Conservation (phyloP, 345 rosid species). For the Excoecaria agallocha region DNA sequence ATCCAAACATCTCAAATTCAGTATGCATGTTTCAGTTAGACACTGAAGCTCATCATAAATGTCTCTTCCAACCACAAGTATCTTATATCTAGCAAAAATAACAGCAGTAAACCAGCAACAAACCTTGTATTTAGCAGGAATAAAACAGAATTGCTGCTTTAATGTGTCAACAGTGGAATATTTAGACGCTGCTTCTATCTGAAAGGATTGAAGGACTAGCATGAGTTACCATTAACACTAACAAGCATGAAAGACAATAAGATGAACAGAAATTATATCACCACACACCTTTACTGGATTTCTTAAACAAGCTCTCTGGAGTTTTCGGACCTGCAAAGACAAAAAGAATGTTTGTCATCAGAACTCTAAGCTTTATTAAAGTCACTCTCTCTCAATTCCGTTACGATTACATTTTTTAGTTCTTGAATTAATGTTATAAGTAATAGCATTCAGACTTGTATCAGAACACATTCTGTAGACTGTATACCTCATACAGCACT, state of each 20-base stretch:
- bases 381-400: conserved; percentile 1
- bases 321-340: conserved; percentile 68
- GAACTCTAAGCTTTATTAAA: conserved; percentile 7
- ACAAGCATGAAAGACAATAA: neutral
- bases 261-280: conserved; percentile 1
- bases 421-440: neutral
- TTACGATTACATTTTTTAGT: neutral
- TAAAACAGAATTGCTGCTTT: conserved; percentile 71
- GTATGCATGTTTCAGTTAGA: neutral
- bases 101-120: conserved; percentile 8
- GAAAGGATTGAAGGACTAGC: conserved; percentile 20
- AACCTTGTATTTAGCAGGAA: conserved; percentile 90
- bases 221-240: conserved; percentile 13
- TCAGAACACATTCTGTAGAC: neutral
- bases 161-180: conserved; percentile 92
- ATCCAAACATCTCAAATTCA: conserved; percentile 6
- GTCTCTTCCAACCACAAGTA: neutral
- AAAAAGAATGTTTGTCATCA: conserved; percentile 18
- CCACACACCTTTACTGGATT: conserved; percentile 83
- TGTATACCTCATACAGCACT: neutral
- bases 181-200: conserved; percentile 94
- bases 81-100: neutral
- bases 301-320: conserved; percentile 85
- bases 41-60: neutral
- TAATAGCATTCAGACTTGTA: neutral